Base-by-base conservation (phyloP, 371 early-diverging fungal genomes). In the Mortierella sp. region DNA sequence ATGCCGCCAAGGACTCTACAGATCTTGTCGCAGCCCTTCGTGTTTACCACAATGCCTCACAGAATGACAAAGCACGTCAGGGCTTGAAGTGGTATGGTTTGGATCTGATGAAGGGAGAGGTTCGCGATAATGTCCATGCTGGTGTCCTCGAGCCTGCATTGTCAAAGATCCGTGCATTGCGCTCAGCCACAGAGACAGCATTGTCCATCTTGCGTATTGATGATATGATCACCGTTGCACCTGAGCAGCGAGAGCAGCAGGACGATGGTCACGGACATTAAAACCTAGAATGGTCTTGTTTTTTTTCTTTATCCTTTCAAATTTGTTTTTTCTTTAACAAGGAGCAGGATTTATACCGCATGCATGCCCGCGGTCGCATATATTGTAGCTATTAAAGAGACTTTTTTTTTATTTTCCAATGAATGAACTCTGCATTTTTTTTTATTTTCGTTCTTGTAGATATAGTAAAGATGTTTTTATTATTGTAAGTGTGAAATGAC, bases 111-210 rank as follows among this genome's bases (percentile, higher is more conserved):
- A 94, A 97, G 63, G 99, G 99, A 24, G 90, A 89, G 77, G 88
- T 99, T 37, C 91, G 98, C 60, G 96, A 99, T 83, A 99, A 99
- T 88, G 86, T 99, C 64, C 89, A 92, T 72, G 94, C 95, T 30
- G 99, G 99, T 67, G 97, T 99, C 9, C 88, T 99, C 68, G 99
- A 99, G 86, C 99, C 99, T 37, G 97, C 98, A 62, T 96, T 99
- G 90, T 96, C 96, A 83, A 99, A 99, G 90, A 92, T 99, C 86
- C 99, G 98, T 88, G 96, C 97, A 45, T 86, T 99, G 66, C 97
- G 98, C 89, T 96, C 99, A 35, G 99, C 99, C 39, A 99, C 99
- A 47, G 99, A 99, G 87, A 99, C 99, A 58, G 99, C 99, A 49
- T 98, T 99, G 80, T 95, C 98, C 71, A 96, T 99, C 72, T 89